Conservation (phyloP, 1,284 basidiomycete genomes). For the Hemileia vastatrix region DNA sequence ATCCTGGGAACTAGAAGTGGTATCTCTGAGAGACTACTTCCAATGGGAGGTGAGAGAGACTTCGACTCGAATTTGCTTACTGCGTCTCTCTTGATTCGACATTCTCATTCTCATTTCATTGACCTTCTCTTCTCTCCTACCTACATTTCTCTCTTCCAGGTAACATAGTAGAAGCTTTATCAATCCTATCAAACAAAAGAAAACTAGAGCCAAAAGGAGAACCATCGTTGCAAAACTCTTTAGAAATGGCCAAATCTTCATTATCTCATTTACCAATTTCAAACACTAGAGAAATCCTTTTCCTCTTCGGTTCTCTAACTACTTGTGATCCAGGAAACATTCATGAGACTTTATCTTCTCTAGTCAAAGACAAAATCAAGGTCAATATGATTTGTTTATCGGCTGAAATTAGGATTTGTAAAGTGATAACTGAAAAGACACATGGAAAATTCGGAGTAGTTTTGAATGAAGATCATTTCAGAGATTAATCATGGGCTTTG, state of each 20-base stretch:
- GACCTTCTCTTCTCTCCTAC: neutral
- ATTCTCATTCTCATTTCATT: neutral
- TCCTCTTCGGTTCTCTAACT: conserved; percentile 87
- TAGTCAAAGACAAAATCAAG: conserved; percentile 69
- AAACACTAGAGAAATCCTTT: conserved; percentile 84
- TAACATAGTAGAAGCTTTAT: conserved; percentile 86
- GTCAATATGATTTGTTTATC: conserved; percentile 83
- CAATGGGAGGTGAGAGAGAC: conserved; percentile 74
- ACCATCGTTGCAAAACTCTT: conserved; percentile 86
- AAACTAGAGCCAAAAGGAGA: conserved; percentile 82
- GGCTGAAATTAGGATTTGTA: conserved; percentile 95
- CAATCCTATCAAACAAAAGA: conserved; percentile 70
- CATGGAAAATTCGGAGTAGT: conserved; percentile 85
- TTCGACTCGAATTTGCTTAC: too few species aligned
- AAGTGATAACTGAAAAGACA: conserved; percentile 76
- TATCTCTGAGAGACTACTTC: conserved; percentile 71
- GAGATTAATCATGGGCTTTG: conserved; percentile 85
- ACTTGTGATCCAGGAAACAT: conserved; percentile 95
- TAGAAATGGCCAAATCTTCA: conserved; percentile 82
- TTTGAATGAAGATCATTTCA: conserved; percentile 91
- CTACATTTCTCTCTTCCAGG: conserved; percentile 50
- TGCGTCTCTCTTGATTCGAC: too few species aligned
- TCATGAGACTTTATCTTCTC: conserved; percentile 74
- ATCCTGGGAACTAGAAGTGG: conserved; percentile 84
- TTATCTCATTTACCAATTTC: conserved; percentile 90